A percentile compares a stretch with the other conserved stretches of the same genome.
phyloP scores from a whole-genome alignment of 345 rosid genomes.

The Eucalyptus polyanthemos region DNA sequence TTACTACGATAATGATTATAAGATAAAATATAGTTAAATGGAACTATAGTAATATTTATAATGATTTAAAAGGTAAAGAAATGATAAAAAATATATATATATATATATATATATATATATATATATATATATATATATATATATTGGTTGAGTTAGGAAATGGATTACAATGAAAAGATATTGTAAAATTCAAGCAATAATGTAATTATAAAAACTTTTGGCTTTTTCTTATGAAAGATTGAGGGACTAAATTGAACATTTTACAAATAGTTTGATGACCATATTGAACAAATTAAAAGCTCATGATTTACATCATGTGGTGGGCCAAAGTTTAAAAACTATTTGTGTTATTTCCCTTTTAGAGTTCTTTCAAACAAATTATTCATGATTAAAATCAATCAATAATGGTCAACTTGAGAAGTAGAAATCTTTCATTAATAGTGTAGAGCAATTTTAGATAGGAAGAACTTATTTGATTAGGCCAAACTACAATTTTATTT shows the following conservation, averaged over 20 bases:
- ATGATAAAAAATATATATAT: no score
- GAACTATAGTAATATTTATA: not conserved
- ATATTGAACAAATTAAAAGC: fast-evolving
- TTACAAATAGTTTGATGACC: not conserved
- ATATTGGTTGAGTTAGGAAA: no score
- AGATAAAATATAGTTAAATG: not conserved
- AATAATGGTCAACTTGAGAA: not conserved
- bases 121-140: no score
- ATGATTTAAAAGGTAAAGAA: not conserved
- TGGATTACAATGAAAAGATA: not conserved
- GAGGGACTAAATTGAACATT: not conserved
- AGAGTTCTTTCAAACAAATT: not conserved
- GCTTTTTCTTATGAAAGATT: not conserved
- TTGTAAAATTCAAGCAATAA: not conserved
- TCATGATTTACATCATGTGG: not conserved
- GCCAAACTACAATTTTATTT: not conserved
- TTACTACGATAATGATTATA: not conserved
- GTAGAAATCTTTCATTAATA: not conserved
- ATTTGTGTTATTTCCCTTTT: not conserved
- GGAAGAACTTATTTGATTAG: not conserved
- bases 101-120: no score
- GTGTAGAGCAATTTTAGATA: not conserved
- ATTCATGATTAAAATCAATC: not conserved
- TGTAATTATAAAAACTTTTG: not conserved
- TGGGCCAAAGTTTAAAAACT: not conserved